Conservation (phyloP, 768 basidiomycete species). For the Punctularia strigosozonata region DNA sequence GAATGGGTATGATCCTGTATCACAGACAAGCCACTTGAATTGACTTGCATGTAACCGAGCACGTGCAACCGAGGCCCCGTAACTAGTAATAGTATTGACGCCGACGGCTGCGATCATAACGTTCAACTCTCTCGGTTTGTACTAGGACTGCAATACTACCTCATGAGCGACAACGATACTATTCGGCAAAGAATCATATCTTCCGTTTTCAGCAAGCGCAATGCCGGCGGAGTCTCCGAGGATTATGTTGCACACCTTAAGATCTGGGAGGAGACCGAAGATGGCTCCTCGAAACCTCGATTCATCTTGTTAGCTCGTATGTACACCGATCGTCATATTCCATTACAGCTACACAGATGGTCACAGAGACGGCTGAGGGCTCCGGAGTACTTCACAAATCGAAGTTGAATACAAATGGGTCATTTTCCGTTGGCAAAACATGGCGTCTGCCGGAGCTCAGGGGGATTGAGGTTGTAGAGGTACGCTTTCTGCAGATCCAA, state of each 20-base stretch:
- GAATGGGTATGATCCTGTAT: too few species aligned
- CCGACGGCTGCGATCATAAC: too few species aligned
- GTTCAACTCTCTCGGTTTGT: too few species aligned
- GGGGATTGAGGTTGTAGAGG: conserved; percentile 63
- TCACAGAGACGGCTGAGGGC: conserved; percentile 46
- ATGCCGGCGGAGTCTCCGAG: conserved; percentile 59
- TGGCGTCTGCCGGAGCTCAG: conserved; percentile 83
- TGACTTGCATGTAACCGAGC: too few species aligned
- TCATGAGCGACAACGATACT: conserved; percentile 33
- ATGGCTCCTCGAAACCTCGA: conserved; percentile 69
- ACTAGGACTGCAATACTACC: too few species aligned
- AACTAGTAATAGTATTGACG: too few species aligned
- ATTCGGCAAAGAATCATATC: conserved; percentile 62
- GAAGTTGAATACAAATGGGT: conserved; percentile 87
- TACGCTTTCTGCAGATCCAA: conserved; percentile 25
- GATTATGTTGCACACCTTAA: conserved; percentile 82
- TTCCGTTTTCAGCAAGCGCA: conserved; percentile 73
- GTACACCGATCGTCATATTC: conserved; percentile 20
- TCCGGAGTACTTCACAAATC: conserved; percentile 86
- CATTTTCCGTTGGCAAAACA: conserved; percentile 95
- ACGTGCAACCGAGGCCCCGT: too few species aligned
- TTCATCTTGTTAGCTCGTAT: conserved; percentile 87
- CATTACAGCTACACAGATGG: conserved; percentile 5
- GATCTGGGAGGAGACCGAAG: conserved; percentile 86
- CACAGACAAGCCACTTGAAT: too few species aligned